Evolutionary conservation across 2,329 filamentous ascomycete genomes (phyloP).

Genomic region (Dryadomyces quercus-mongolicae): DNA sequence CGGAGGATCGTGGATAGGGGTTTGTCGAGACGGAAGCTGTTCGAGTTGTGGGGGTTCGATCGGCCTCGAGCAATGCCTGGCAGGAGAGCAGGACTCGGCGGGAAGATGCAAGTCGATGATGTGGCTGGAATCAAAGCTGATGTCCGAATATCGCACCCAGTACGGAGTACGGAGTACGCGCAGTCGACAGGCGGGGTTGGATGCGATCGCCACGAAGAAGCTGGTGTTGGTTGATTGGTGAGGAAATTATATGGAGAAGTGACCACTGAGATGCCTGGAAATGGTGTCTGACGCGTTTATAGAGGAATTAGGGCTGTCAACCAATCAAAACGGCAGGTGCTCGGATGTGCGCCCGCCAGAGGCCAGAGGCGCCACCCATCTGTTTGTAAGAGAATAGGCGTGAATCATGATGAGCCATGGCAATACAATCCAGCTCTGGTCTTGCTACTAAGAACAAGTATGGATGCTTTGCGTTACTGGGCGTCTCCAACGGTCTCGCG

Average conservation of each 20-base stretch:
- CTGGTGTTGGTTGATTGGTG: neutral
- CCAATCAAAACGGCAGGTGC: conserved; percentile 14
- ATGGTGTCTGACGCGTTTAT: conserved; percentile 1
- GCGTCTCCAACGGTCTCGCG: too few relatives aligned
- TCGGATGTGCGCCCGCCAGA: conserved; percentile 4
- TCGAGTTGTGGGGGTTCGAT: too few relatives aligned
- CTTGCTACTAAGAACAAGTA: neutral
- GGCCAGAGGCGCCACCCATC: neutral
- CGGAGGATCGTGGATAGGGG: too few relatives aligned
- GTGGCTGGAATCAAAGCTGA: neutral
- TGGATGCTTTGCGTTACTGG: too few relatives aligned
- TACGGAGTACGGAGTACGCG: neutral
- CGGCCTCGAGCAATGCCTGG: too few relatives aligned
- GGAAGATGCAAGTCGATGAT: neutral
- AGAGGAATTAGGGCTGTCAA: neutral
- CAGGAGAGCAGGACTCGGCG: too few relatives aligned
- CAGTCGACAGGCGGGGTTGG: neutral
- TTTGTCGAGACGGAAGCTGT: too few relatives aligned
- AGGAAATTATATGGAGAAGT: neutral
- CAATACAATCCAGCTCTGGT: too few relatives aligned
- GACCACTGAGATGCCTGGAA: neutral
- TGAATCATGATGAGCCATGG: too few relatives aligned
- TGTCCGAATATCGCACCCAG: neutral
- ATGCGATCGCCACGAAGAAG: neutral
- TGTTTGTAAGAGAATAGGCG: neutral